Evolutionary conservation across 1,139 yeast species (phyloP).

Genomic region (Taphrina flavorubra): DNA sequence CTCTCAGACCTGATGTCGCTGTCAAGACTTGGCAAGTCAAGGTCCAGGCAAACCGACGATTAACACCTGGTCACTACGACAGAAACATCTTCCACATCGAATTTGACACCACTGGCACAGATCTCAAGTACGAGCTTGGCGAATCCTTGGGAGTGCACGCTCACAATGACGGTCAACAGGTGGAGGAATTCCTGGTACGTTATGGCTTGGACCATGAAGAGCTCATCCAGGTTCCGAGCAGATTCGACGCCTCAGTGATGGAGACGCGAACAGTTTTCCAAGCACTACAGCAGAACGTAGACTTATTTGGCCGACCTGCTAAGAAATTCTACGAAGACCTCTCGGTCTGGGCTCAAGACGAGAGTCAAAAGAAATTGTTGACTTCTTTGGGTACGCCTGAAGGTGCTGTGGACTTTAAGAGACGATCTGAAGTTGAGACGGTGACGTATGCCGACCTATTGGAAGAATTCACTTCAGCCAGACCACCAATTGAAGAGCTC

Average conservation of each 20-base stretch:
- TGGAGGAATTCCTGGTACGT: conserved; percentile 68
- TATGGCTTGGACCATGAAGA: conserved; percentile 76
- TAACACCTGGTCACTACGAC: conserved; percentile 88
- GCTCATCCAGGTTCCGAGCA: conserved; percentile 72
- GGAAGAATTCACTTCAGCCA: conserved; percentile 78
- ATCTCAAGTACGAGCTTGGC: conserved; percentile 88
- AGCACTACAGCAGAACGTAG: conserved; percentile 77
- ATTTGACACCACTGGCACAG: conserved; percentile 89
- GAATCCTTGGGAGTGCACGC: conserved; percentile 97
- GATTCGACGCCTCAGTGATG: conserved; percentile 62
- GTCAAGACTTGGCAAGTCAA: conserved; percentile 83
- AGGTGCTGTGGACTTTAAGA: conserved; percentile 86
- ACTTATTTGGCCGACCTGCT: conserved; percentile 92
- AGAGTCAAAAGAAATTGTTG: conserved; percentile 66
- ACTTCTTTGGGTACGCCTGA: conserved; percentile 71
- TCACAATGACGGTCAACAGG: conserved; percentile 71
- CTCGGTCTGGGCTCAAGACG: conserved; percentile 74
- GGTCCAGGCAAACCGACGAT: conserved; percentile 88
- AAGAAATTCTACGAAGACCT: conserved; percentile 89
- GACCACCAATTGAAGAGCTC: conserved; percentile 76
- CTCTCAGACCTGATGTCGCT: conserved; percentile 88
- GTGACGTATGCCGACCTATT: conserved; percentile 81
- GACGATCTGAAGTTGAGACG: conserved; percentile 82
- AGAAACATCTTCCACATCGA: conserved; percentile 97
- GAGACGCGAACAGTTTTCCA: conserved; percentile 86